Conservation (phyloP, 2,329 filamentous ascomycete genomes). For the Myriosclerotinia duriaeana region DNA sequence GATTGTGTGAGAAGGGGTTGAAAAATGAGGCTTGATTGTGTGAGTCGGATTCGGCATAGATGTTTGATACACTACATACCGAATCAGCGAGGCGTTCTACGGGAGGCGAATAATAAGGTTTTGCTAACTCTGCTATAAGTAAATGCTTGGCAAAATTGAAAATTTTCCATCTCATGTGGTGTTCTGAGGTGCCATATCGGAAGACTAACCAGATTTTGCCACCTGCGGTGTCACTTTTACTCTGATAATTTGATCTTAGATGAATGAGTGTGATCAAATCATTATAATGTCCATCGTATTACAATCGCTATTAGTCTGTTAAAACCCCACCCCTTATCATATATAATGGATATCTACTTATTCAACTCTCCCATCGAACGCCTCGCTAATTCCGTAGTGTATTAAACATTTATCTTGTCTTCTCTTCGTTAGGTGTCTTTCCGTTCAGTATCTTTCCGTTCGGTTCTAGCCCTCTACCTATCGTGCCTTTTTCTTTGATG, state of each 20-base stretch:
- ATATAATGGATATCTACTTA: neutral
- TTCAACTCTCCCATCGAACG: neutral
- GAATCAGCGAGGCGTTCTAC: too few species aligned
- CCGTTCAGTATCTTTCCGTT: neutral
- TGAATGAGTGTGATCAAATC: neutral
- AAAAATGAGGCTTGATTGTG: neutral
- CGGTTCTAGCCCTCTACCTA: neutral
- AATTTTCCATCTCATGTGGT: too few species aligned
- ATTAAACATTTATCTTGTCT: neutral
- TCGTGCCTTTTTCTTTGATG: too few species aligned
- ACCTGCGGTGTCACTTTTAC: too few species aligned
- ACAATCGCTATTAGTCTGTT: neutral
- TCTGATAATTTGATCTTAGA: neutral
- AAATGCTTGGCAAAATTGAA: too few species aligned
- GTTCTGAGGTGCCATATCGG: too few species aligned
- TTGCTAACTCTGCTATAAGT: too few species aligned
- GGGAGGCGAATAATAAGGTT: too few species aligned
- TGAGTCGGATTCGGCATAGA: too few species aligned
- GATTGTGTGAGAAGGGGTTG: neutral
- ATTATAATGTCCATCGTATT: neutral
- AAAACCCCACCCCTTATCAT: neutral
- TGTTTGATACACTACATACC: too few species aligned
- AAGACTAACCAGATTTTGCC: too few species aligned
- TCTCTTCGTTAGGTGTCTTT: neutral
- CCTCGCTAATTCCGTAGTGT: neutral